Percentiles rank a stretch among this genome's conserved stretches.
Evolutionary conservation across 371 early-diverging fungal species (phyloP).

Genomic region (Funneliformis caledonium): DNA sequence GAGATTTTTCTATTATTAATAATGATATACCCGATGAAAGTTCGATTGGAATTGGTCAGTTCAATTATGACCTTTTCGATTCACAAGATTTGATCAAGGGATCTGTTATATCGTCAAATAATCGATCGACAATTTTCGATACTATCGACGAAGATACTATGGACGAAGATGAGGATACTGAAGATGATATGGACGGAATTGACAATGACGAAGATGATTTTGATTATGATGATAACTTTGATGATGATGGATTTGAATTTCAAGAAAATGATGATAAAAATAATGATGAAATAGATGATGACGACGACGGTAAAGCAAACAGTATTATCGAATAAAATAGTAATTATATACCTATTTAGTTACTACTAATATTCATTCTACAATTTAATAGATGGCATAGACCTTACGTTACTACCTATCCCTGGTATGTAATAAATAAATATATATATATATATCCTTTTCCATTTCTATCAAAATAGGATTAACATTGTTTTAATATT

Average conservation of each 20-base stretch:
- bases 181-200: constrained; percentile 7
- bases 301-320: constrained; percentile 15
- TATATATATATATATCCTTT: background rate
- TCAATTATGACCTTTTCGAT: constrained; percentile 3
- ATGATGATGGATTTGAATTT: constrained; percentile 33
- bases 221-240: background rate
- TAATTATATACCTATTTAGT: background rate
- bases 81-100: background rate
- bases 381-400: constrained; percentile 30
- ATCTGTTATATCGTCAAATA: background rate
- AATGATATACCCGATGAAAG: constrained; percentile 7
- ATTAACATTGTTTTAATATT: constrained; percentile 6
- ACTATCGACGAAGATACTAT: constrained; percentile 23
- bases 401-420: constrained; percentile 38
- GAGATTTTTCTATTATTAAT: constrained; percentile 35
- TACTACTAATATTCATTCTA: background rate
- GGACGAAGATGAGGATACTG: constrained; percentile 24
- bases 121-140: constrained; percentile 15
- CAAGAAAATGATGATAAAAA: background rate
- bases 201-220: constrained; percentile 31
- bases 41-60: constrained; percentile 7
- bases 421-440: constrained; percentile 28
- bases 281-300: background rate
- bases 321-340: background rate
- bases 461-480: background rate